Evolutionary conservation across 768 basidiomycete genomes (phyloP).

Genomic region (Panaeolus cyanescens): DNA sequence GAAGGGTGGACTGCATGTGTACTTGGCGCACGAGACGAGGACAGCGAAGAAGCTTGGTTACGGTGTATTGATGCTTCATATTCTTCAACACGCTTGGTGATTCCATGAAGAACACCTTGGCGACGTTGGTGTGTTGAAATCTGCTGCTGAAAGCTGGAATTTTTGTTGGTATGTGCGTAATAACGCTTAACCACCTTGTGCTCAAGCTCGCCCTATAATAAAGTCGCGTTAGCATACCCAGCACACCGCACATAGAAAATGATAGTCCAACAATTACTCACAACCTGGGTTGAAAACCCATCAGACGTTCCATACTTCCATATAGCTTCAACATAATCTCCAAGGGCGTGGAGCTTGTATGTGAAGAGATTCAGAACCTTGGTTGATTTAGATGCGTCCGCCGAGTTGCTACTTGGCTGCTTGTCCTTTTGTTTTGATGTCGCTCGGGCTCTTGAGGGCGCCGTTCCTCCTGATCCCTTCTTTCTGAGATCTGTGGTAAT

Average conservation of each 20-base stretch:
- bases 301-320: constrained; percentile 8
- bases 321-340: constrained; percentile 12
- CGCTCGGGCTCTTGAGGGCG: no score
- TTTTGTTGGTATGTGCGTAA: constrained; percentile 13
- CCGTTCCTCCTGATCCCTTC: no score
- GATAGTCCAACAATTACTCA: constrained; percentile 2
- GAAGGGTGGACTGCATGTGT: not conserved
- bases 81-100: not conserved
- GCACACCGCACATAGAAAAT: not conserved
- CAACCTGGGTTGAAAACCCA: constrained; percentile 11
- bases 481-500: no score
- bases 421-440: no score
- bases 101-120: constrained; percentile 4
- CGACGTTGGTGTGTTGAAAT: constrained; percentile 13
- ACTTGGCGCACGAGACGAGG: not conserved
- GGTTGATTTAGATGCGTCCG: no score
- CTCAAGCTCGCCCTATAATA: constrained; percentile 13
- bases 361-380: no score
- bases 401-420: no score
- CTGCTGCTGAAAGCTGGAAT: not conserved
- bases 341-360: constrained; percentile 11
- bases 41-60: not conserved
- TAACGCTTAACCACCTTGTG: constrained; percentile 13
- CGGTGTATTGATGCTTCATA: not conserved
- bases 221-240: not conserved